Conservation (phyloP, 2,329 filamentous ascomycete species). For the Beauveria sp. region DNA sequence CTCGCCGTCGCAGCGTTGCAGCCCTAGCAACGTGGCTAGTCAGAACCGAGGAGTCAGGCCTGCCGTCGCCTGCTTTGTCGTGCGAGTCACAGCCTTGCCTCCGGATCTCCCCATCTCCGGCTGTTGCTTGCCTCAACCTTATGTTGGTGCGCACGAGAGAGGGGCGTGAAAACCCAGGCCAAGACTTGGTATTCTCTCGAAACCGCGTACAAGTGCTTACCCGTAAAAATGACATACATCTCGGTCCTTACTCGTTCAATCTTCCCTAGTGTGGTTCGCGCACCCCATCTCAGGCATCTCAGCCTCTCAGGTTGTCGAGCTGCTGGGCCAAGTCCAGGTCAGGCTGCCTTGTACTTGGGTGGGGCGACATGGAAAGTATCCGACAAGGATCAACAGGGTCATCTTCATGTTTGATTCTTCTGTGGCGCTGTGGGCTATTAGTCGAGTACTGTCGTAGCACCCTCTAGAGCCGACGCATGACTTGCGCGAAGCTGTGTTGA, state of each 20-base stretch:
- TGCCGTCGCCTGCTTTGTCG: background rate
- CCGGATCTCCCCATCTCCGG: background rate
- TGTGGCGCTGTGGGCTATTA: background rate
- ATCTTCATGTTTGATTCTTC: background rate
- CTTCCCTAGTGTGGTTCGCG: background rate
- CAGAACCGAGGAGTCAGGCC: background rate
- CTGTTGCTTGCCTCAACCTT: background rate
- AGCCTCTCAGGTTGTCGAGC: background rate
- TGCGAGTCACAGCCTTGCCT: constrained; percentile 3
- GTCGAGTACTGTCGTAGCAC: background rate
- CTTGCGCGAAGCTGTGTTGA: background rate
- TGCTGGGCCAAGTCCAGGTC: background rate
- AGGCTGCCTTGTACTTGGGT: background rate
- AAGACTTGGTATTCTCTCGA: background rate
- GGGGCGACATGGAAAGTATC: constrained; percentile 5
- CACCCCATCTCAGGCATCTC: background rate
- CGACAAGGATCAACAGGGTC: background rate
- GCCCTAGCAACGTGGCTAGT: background rate
- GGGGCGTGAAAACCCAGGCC: background rate
- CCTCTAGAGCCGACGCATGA: background rate
- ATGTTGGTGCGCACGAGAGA: background rate
- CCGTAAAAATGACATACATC: background rate
- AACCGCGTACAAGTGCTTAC: background rate
- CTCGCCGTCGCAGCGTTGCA: background rate
- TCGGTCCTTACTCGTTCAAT: constrained; percentile 1